Percentiles rank a stretch among this genome's conserved stretches.
phyloP scores from a whole-genome alignment of 805 yeast genomes.

The Ogataea zsoltii region DNA sequence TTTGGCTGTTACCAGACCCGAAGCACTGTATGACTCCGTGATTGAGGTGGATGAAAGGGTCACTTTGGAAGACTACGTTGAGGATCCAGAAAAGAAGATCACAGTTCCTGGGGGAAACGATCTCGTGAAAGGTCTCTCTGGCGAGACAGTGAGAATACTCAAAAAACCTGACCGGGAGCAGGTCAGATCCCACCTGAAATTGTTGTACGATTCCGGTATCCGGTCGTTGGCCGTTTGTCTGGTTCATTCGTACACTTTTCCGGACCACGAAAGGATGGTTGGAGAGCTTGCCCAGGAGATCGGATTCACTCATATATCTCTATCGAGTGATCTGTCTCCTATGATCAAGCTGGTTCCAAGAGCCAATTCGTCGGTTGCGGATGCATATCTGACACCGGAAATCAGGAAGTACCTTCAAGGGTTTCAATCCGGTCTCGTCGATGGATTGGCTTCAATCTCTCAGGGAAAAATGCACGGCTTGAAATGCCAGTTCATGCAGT shows the following conservation, averaged over 20 bases:
- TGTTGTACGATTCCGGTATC: slow-evolving; percentile 55
- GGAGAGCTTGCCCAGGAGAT: slow-evolving; percentile 57
- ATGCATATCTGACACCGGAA: slow-evolving; percentile 78
- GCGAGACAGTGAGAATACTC: slow-evolving; percentile 62
- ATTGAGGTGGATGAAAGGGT: slow-evolving; percentile 87
- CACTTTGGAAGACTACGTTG: slow-evolving; percentile 76
- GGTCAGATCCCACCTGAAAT: slow-evolving; percentile 41
- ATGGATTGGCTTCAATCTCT: slow-evolving; percentile 16
- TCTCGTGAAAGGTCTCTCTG: slow-evolving; percentile 57
- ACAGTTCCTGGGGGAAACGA: slow-evolving; percentile 30
- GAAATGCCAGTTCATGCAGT: slow-evolving; percentile 81
- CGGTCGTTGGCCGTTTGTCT: slow-evolving; percentile 69
- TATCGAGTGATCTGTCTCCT: slow-evolving; percentile 67
- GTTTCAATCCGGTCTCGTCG: slow-evolving; percentile 58
- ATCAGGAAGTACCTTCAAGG: slow-evolving; percentile 59
- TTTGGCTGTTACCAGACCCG: slow-evolving; percentile 67
- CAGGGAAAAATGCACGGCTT: slow-evolving; percentile 23
- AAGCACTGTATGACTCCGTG: slow-evolving; percentile 68
- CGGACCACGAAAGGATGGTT: slow-evolving; percentile 60
- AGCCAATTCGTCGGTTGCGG: slow-evolving; percentile 76
- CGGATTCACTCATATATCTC: slow-evolving; percentile 66
- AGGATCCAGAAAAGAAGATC: slow-evolving; percentile 52
- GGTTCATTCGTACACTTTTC: slow-evolving; percentile 69
- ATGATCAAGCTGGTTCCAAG: slow-evolving; percentile 74
- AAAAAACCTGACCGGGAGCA: slow-evolving; percentile 47